Conservation (phyloP, 805 yeast genomes). For the Metschnikowia corniflorae region DNA sequence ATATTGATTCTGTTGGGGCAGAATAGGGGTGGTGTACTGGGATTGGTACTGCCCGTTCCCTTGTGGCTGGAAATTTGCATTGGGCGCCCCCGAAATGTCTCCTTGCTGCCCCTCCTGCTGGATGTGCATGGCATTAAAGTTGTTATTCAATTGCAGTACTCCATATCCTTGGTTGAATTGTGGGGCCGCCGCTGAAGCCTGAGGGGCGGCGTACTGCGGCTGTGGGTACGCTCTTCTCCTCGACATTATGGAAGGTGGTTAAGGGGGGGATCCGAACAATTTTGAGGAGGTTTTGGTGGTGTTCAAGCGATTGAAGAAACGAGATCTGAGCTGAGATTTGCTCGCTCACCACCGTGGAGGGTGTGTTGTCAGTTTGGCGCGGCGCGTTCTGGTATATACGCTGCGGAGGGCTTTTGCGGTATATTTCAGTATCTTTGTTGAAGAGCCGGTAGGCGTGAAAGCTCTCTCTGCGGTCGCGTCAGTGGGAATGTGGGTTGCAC, state of each 20-base stretch:
- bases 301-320: not conserved
- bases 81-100: slow-evolving; percentile 15
- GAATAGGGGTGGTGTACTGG: slow-evolving; percentile 11
- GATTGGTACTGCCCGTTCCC: slow-evolving; percentile 13
- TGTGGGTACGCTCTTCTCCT: slow-evolving; percentile 48
- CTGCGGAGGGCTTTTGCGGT: not conserved
- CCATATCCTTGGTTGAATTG: slow-evolving; percentile 24
- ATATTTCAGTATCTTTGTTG: too few species aligned
- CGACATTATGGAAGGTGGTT: slow-evolving; percentile 25
- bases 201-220: slow-evolving; percentile 39
- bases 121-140: slow-evolving; percentile 33
- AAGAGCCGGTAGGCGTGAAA: too few species aligned
- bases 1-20: slow-evolving; percentile 5
- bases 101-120: slow-evolving; percentile 14
- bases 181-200: slow-evolving; percentile 14
- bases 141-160: slow-evolving; percentile 31
- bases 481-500: too few species aligned
- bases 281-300: not conserved
- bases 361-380: slow-evolving; percentile 13
- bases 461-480: too few species aligned
- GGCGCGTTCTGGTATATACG: slow-evolving; percentile 10
- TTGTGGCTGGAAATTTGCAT: slow-evolving; percentile 16
- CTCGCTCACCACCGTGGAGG: slow-evolving; percentile 5
- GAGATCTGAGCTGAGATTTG: not conserved
- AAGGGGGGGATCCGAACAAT: too few species aligned